Evolutionary conservation across 2,329 filamentous ascomycete genomes (phyloP).

Genomic region (Lasiodiplodia theobromae): DNA sequence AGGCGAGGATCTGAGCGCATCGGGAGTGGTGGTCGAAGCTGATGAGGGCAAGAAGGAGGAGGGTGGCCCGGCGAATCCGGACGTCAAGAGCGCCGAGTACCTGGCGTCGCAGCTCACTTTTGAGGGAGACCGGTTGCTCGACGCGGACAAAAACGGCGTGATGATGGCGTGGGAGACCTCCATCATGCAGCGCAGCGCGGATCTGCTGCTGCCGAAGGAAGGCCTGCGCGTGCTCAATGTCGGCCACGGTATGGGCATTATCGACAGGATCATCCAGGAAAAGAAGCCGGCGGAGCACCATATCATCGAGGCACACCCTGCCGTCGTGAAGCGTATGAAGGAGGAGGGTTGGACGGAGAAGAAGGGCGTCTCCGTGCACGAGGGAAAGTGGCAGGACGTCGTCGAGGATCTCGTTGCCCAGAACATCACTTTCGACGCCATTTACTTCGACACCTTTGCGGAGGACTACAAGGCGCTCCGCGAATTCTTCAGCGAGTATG

Average conservation of each 20-base stretch:
- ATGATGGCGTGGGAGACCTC: constrained; percentile 63
- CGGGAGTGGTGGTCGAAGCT: constrained; percentile 28
- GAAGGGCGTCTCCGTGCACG: constrained; percentile 56
- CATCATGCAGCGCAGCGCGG: constrained; percentile 56
- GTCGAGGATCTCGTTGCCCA: constrained; percentile 54
- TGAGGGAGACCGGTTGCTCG: constrained; percentile 54
- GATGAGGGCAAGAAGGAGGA: constrained; percentile 33
- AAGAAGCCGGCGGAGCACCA: constrained; percentile 55
- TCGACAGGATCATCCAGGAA: constrained; percentile 56
- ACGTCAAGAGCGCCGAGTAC: constrained; percentile 42
- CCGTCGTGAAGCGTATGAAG: constrained; percentile 54
- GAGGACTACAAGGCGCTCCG: constrained; percentile 89
- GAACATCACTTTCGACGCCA: constrained; percentile 54
- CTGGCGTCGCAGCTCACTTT: constrained; percentile 57
- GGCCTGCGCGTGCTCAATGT: constrained; percentile 58
- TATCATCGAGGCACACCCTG: constrained; percentile 61
- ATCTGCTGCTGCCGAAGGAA: constrained; percentile 48
- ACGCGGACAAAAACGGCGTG: constrained; percentile 58
- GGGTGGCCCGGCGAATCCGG: constrained; percentile 43
- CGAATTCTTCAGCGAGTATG: constrained; percentile 85
- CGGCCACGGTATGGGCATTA: constrained; percentile 60
- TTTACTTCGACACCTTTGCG: constrained; percentile 98
- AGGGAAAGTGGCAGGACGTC: constrained; percentile 59
- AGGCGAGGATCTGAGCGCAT: constrained; percentile 29
- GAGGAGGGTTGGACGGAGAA: constrained; percentile 58